Evolutionary conservation across 495 filamentous ascomycete genomes (phyloP).

Genomic region (Podospora tetraspora): DNA sequence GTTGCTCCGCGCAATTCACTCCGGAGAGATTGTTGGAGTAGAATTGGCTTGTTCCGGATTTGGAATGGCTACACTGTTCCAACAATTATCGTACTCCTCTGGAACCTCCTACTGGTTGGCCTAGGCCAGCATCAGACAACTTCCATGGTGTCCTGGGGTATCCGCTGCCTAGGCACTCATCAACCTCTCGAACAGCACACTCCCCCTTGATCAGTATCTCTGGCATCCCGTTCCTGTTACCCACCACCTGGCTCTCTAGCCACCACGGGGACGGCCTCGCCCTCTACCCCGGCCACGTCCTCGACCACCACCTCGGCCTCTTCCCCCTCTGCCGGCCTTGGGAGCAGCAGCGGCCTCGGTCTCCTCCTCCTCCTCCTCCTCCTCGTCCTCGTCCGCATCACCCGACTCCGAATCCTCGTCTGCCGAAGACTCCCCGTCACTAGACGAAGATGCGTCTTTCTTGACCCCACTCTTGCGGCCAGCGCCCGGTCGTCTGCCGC

Average conservation of each 20-base stretch:
- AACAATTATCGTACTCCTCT: not conserved
- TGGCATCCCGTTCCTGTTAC: not conserved
- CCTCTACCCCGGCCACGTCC: slow-evolving; percentile 4
- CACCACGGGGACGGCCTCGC: not conserved
- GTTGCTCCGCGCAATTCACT: not conserved
- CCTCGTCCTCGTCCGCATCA: slow-evolving; percentile 39
- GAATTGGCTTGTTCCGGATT: not conserved
- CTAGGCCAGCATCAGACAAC: not conserved
- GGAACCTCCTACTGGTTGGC: not conserved
- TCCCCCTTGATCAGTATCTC: not conserved
- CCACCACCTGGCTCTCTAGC: not conserved
- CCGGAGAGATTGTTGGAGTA: not conserved
- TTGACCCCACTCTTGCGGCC: slow-evolving; percentile 25
- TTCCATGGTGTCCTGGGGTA: not conserved
- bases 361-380: slow-evolving; percentile 30
- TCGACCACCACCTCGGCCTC: slow-evolving; percentile 34
- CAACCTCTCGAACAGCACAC: not conserved
- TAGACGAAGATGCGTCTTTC: slow-evolving; percentile 46
- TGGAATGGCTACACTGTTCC: not conserved
- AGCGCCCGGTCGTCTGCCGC: slow-evolving; percentile 38
- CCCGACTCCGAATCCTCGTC: slow-evolving; percentile 52
- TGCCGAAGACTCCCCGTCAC: slow-evolving; percentile 59
- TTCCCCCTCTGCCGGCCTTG: slow-evolving; percentile 19
- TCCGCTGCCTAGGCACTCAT: not conserved
- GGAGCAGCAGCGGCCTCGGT: slow-evolving; percentile 22